Conservation (phyloP, 2,329 filamentous ascomycete genomes). For the Fusarium sp. region DNA sequence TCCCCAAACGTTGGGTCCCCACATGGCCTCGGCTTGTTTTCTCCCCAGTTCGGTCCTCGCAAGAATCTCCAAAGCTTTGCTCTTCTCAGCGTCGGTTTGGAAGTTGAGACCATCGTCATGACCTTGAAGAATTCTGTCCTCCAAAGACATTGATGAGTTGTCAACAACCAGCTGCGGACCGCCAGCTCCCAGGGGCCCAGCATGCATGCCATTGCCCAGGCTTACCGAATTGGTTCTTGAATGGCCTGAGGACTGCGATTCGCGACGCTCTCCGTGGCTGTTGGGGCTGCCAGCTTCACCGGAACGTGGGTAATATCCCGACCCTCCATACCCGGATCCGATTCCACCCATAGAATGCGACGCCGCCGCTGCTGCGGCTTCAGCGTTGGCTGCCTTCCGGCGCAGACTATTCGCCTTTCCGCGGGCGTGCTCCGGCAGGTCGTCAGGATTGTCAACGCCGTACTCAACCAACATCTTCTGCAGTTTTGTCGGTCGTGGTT, state of each 20-base stretch:
- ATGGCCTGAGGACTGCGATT: slow-evolving; percentile 41
- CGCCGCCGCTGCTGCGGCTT: slow-evolving; percentile 56
- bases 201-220: slow-evolving; percentile 53
- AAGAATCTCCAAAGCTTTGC: slow-evolving; percentile 63
- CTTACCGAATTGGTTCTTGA: slow-evolving; percentile 53
- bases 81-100: slow-evolving; percentile 57
- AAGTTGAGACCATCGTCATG: slow-evolving; percentile 58
- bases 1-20: slow-evolving; percentile 61
- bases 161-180: slow-evolving; percentile 56
- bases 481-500: slow-evolving; percentile 94
- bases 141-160: slow-evolving; percentile 55
- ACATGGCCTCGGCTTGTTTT: slow-evolving; percentile 61
- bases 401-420: slow-evolving; percentile 80
- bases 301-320: slow-evolving; percentile 39
- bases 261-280: slow-evolving; percentile 42
- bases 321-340: slow-evolving; percentile 39
- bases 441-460: slow-evolving; percentile 89
- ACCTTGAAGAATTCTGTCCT: slow-evolving; percentile 61
- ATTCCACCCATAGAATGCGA: slow-evolving; percentile 15
- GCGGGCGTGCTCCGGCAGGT: slow-evolving; percentile 84
- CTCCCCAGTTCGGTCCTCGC: slow-evolving; percentile 60
- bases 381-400: slow-evolving; percentile 73
- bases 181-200: slow-evolving; percentile 54
- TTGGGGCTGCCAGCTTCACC: slow-evolving; percentile 31
- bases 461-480: slow-evolving; percentile 93